Evolutionary conservation across 2,329 filamentous ascomycete species (phyloP).

Genomic region (Botryotinia convoluta): DNA sequence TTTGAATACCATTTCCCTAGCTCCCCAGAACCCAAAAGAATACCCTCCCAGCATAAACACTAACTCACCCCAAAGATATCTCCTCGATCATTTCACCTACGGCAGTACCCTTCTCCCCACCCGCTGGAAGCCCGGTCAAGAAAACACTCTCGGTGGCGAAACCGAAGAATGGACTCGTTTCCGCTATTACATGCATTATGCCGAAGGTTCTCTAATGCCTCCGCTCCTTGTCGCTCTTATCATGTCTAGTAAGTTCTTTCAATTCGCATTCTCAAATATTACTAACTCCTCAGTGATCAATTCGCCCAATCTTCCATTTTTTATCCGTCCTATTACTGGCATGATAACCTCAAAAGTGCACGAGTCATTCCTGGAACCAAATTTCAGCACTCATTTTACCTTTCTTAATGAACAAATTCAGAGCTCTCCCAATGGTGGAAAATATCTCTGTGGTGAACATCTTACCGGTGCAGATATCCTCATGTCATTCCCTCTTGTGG

Average conservation of each 20-base stretch:
- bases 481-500: conserved; percentile 51
- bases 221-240: conserved; percentile 64
- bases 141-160: conserved; percentile 57
- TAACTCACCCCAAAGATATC: conserved; percentile 49
- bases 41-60: not conserved
- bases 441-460: conserved; percentile 49
- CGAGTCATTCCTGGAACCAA: conserved; percentile 44
- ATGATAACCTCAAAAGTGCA: conserved; percentile 50
- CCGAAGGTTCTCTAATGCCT: conserved; percentile 80
- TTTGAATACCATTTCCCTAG: not conserved
- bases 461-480: conserved; percentile 53
- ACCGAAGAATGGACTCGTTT: conserved; percentile 59
- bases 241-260: conserved; percentile 46
- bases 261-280: not conserved
- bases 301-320: conserved; percentile 60
- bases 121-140: conserved; percentile 56
- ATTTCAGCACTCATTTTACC: conserved; percentile 47
- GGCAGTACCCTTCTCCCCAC: conserved; percentile 50
- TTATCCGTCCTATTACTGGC: conserved; percentile 62
- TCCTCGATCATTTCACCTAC: conserved; percentile 61
- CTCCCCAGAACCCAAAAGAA: not conserved
- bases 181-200: conserved; percentile 76
- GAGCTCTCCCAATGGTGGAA: conserved; percentile 43
- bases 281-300: conserved; percentile 47
- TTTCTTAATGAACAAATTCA: conserved; percentile 51